Evolutionary conservation across 495 filamentous ascomycete species (phyloP).

Genomic region (Tetracladium marchalianum): DNA sequence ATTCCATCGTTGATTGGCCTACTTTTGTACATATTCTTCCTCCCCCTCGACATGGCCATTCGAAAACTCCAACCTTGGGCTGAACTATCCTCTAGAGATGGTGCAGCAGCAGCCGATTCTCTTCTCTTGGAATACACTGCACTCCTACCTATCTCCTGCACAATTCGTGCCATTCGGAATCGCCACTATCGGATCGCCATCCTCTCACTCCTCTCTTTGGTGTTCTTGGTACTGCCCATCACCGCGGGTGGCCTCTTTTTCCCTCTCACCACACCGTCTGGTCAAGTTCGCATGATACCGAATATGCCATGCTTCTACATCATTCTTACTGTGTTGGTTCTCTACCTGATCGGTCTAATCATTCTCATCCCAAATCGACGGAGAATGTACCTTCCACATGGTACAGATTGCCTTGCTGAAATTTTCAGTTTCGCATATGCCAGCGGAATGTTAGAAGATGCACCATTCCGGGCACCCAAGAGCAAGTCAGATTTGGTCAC

Average conservation of each 20-base stretch:
- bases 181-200: slow-evolving; percentile 63
- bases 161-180: slow-evolving; percentile 17
- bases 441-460: slow-evolving; percentile 57
- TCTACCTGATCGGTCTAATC: slow-evolving; percentile 46
- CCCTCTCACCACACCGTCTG: slow-evolving; percentile 50
- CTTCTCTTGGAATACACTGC: slow-evolving; percentile 66
- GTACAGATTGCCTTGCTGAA: slow-evolving; percentile 60
- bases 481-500: slow-evolving; percentile 56
- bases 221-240: slow-evolving; percentile 60
- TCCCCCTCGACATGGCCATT: slow-evolving; percentile 65
- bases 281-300: slow-evolving; percentile 55
- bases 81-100: slow-evolving; percentile 44
- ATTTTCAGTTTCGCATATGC: slow-evolving; percentile 66
- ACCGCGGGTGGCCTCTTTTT: slow-evolving; percentile 75
- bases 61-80: slow-evolving; percentile 70
- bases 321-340: slow-evolving; percentile 55
- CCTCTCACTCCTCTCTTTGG: slow-evolving; percentile 52
- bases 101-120: slow-evolving; percentile 54
- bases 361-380: slow-evolving; percentile 43
- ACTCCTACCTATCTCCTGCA: slow-evolving; percentile 52
- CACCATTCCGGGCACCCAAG: slow-evolving; percentile 48
- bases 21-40: slow-evolving; percentile 65
- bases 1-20: slow-evolving; percentile 68
- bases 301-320: slow-evolving; percentile 59
- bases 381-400: slow-evolving; percentile 56